These are phyloP conservation scores for Rhodotorula sp. DNA, from an alignment of 1,284 basidiomycete species.

Conservation along the genomic window DNA sequence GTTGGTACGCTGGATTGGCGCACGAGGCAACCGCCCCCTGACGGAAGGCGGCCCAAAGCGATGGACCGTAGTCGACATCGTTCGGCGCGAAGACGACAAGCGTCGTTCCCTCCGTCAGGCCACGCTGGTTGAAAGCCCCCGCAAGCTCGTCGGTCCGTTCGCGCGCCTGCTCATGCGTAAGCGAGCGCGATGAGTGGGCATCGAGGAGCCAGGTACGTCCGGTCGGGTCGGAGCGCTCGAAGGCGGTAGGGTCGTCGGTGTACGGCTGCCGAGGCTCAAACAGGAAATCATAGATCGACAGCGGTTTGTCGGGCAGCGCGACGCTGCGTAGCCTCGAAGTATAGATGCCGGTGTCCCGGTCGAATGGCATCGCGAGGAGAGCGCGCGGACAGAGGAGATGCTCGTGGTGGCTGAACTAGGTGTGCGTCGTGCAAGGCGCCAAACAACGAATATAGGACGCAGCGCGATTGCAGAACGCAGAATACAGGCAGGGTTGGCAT, in stretches of 20 bases:
- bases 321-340: neutral
- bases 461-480: too few relatives aligned
- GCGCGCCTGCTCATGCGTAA: constrained; percentile 12
- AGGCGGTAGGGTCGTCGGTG: neutral
- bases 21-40: constrained; percentile 71
- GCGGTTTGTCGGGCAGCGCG: constrained; percentile 9
- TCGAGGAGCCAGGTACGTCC: constrained; percentile 32
- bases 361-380: constrained; percentile 27
- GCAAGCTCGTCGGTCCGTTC: constrained; percentile 23
- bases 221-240: neutral
- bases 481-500: too few relatives aligned
- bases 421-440: too few relatives aligned
- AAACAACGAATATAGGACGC: too few relatives aligned
- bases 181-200: neutral
- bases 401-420: neutral
- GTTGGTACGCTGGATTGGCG: constrained; percentile 69
- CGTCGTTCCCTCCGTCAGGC: constrained; percentile 10
- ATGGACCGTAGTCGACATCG: constrained; percentile 63
- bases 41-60: constrained; percentile 72
- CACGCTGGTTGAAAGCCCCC: constrained; percentile 14
- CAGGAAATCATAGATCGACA: constrained; percentile 35
- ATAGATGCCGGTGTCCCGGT: constrained; percentile 31
- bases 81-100: constrained; percentile 30
- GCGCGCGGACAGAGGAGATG: neutral
- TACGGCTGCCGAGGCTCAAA: constrained; percentile 10